phyloP scores from a whole-genome alignment of 176 grass and related monocot species.

The Canna indica region DNA sequence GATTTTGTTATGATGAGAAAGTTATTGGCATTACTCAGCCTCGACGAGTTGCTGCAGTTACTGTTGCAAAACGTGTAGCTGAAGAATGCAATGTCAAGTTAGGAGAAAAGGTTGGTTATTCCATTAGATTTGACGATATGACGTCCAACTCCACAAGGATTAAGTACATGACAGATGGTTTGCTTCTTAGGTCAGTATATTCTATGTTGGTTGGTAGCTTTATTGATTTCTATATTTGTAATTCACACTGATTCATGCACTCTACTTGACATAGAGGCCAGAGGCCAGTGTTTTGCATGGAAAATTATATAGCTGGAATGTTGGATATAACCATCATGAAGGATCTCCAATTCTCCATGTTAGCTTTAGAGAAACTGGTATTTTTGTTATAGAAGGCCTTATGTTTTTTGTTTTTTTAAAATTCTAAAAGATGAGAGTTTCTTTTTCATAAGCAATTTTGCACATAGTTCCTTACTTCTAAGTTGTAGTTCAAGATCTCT shows the following conservation, averaged over 20 bases:
- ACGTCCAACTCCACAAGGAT: constrained; percentile 75
- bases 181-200: constrained; percentile 62
- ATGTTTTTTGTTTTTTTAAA: background rate
- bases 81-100: constrained; percentile 87
- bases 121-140: constrained; percentile 80
- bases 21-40: constrained; percentile 82
- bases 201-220: background rate
- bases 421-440: background rate
- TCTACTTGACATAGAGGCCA: background rate
- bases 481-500: background rate
- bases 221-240: background rate
- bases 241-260: background rate
- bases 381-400: background rate
- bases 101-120: constrained; percentile 84
- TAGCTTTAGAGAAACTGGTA: background rate
- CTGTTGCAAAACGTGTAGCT: constrained; percentile 82
- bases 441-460: background rate
- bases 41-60: constrained; percentile 72
- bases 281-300: background rate
- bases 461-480: background rate
- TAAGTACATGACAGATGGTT: constrained; percentile 97
- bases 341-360: background rate
- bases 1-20: constrained; percentile 68
- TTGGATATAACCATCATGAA: background rate
- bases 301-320: background rate